Conservation (phyloP, 495 filamentous ascomycete genomes). For the Podospora conica region DNA sequence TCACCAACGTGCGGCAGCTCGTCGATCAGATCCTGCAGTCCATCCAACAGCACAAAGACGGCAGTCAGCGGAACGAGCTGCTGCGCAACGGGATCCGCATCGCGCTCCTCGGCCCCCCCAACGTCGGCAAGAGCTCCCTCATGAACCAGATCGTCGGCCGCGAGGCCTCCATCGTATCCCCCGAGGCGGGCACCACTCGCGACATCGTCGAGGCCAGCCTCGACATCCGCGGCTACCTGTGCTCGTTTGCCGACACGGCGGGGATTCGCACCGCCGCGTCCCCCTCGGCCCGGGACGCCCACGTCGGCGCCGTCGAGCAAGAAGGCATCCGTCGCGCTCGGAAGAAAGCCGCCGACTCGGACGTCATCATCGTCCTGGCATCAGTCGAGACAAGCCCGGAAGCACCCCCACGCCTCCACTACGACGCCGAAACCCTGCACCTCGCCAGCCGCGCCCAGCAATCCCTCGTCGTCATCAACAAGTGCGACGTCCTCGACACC, state of each 20-base stretch:
- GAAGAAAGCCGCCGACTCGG: slow-evolving; percentile 71
- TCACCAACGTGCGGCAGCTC: slow-evolving; percentile 58
- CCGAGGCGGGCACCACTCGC: slow-evolving; percentile 84
- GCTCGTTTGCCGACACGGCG: slow-evolving; percentile 86
- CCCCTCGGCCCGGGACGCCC: slow-evolving; percentile 11
- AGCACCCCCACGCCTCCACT: slow-evolving; percentile 34
- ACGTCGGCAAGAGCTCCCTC: slow-evolving; percentile 91
- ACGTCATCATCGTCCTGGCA: slow-evolving; percentile 77
- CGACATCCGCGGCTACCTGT: slow-evolving; percentile 83
- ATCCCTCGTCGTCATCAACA: slow-evolving; percentile 73
- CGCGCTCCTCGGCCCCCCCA: slow-evolving; percentile 82
- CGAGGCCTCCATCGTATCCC: slow-evolving; percentile 90
- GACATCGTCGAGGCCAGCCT: slow-evolving; percentile 91
- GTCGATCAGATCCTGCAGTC: slow-evolving; percentile 53
- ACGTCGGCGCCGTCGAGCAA: slow-evolving; percentile 69
- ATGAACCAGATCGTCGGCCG: slow-evolving; percentile 87
- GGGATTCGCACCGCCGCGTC: slow-evolving; percentile 54
- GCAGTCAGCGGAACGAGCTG: slow-evolving; percentile 78
- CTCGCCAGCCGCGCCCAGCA: slow-evolving; percentile 50
- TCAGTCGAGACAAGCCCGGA: slow-evolving; percentile 52
- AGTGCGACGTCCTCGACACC: slow-evolving; percentile 56
- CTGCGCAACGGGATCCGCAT: slow-evolving; percentile 80
- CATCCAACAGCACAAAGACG: slow-evolving; percentile 62
- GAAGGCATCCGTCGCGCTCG: slow-evolving; percentile 89
- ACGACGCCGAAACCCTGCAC: slow-evolving; percentile 42